Conservation (phyloP, 192 early-diverging fungal species). For the Neocallimastix lanati region DNA sequence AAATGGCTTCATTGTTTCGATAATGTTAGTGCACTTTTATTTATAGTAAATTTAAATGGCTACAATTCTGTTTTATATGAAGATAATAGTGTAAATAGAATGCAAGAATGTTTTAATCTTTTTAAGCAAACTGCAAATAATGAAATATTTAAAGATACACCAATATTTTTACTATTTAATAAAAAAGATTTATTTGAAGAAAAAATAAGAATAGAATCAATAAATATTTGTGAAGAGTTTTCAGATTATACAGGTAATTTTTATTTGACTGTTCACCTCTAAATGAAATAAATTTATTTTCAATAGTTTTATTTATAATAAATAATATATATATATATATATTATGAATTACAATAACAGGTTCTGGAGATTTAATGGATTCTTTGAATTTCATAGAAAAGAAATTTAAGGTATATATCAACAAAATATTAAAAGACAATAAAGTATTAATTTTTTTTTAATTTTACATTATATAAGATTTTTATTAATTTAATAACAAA, state of each 20-base stretch:
- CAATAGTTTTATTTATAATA: too few species aligned
- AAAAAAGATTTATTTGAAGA: slow-evolving; percentile 1
- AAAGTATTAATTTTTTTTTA: too few species aligned
- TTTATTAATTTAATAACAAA: too few species aligned
- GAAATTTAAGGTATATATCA: background rate
- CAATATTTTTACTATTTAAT: background rate
- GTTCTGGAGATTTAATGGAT: background rate
- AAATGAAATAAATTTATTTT: too few species aligned
- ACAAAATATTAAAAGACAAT: too few species aligned
- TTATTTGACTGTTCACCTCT: too few species aligned
- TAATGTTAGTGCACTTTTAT: background rate
- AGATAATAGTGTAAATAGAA: background rate
- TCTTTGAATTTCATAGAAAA: background rate
- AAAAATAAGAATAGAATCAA: background rate
- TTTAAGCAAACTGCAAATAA: slow-evolving; percentile 1
- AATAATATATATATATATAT: background rate
- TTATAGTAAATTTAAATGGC: background rate
- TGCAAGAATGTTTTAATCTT: slow-evolving; percentile 1
- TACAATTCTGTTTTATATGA: slow-evolving; percentile 1
- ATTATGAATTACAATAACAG: background rate
- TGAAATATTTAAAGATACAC: background rate
- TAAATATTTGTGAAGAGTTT: background rate
- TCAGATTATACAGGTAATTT: background rate
- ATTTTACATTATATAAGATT: too few species aligned
- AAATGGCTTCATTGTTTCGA: slow-evolving; percentile 1